Evolutionary conservation across 768 basidiomycete genomes (phyloP), one percentile per base, ranked within the genome.

Genomic region (Termitomyces eurrhizus): DNA sequence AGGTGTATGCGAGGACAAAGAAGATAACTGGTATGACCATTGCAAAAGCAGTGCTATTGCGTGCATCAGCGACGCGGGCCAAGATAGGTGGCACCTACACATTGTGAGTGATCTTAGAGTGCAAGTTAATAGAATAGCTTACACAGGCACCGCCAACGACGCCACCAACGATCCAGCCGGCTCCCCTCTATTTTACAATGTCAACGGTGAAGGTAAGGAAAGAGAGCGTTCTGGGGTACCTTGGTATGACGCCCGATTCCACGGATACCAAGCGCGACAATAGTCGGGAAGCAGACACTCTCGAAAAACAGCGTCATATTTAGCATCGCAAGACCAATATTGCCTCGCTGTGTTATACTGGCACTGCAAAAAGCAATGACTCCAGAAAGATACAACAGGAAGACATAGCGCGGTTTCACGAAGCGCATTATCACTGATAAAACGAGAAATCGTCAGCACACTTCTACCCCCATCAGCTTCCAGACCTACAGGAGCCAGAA

Each of bases 231-330:
- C 6, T 14, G 5, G 21, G 49, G 18, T 35, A 67, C 67, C 63
- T 68, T 74, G 12, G 73, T 73, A 57, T 74, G 73, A 32, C 64
- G 64, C 8, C 73, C 73, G 36, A 74, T 60, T 7, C 73, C 73
- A 33, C 72, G 66, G 48, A 74, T 72, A 1, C 72, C 73, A 7
- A 74, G 57, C 0, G 70, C 72, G 13, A 74, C 72, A 42, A 74
- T 74, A 32, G 73, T 74, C 3, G 73, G 73, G 72, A 74, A 74
- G 35, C 70, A 71, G 26, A 74, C 72, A 51, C 72, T 73, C 65
- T 74, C 73, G 26, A 74, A 74, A 64, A 73, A 74, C 11, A 74
- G 58, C 1, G 72, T 69, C n/a, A 73, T 48, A 51, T 64, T 71
- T 24, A 74, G 59, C 70, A 74, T 72, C 1, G 70, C 68, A 35